Conservation (phyloP, 2,329 filamentous ascomycete genomes). For the Botrytis paeoniae region DNA sequence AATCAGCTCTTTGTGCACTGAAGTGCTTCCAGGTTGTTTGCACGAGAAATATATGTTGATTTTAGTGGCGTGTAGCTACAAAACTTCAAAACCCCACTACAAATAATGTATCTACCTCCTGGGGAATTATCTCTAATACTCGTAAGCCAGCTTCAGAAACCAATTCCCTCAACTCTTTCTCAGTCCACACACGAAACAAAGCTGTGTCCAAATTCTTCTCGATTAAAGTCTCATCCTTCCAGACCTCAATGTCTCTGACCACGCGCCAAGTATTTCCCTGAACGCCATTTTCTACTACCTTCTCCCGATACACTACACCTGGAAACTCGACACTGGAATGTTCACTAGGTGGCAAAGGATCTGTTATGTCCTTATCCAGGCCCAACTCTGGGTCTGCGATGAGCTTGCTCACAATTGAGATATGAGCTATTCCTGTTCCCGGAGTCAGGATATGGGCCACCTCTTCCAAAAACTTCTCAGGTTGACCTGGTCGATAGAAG, state of each 20-base stretch:
- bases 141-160: neutral
- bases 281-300: neutral
- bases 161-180: neutral
- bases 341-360: neutral
- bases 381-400: neutral
- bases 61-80: neutral
- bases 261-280: neutral
- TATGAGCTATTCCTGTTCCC: neutral
- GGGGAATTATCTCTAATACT: neutral
- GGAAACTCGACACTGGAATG: neutral
- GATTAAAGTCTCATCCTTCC: neutral
- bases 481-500: neutral
- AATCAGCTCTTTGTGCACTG: neutral
- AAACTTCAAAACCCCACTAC: neutral
- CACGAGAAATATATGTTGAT: neutral
- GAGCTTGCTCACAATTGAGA: neutral
- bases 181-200: neutral
- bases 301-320: neutral
- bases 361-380: neutral
- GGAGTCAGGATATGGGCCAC: neutral
- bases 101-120: neutral
- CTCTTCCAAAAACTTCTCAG: neutral
- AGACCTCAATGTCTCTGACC: neutral
- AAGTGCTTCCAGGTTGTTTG: neutral
- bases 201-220: neutral